phyloP scores from a whole-genome alignment of 2,329 filamentous ascomycete species.

The Sporothrix humicola region DNA sequence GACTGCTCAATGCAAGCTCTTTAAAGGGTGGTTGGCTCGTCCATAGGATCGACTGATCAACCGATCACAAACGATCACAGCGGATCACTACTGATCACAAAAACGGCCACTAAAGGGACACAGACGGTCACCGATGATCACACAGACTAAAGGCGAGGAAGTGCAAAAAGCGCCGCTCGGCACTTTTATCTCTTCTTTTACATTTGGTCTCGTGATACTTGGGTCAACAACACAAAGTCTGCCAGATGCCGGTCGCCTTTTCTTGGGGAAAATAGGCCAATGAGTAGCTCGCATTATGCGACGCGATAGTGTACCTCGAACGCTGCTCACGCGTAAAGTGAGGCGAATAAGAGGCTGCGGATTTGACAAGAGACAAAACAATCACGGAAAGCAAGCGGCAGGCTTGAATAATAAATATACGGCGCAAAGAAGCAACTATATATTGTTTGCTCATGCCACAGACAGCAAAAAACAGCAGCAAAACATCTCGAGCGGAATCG shows the following conservation, averaged over 20 bases:
- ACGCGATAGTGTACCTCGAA: not conserved
- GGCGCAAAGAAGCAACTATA: not conserved
- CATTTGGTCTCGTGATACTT: not conserved
- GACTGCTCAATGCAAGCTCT: not conserved
- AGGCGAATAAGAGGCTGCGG: not conserved
- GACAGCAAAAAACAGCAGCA: not conserved
- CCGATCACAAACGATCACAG: slow-evolving; percentile 2
- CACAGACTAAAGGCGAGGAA: not conserved
- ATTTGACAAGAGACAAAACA: not conserved
- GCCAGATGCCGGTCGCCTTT: not conserved
- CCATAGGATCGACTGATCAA: not conserved
- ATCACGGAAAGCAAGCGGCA: not conserved
- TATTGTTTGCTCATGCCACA: not conserved
- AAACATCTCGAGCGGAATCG: not conserved
- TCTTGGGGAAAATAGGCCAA: not conserved
- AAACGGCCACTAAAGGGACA: not conserved
- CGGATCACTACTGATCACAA: slow-evolving; percentile 5
- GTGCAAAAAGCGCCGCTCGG: not conserved
- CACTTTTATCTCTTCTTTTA: not conserved
- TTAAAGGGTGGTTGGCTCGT: not conserved
- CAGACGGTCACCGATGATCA: not conserved
- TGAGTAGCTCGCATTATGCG: not conserved
- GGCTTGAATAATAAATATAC: too few species aligned
- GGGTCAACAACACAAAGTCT: not conserved
- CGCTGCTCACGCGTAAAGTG: not conserved